Conservation (phyloP, 768 basidiomycete species). For the Neoboletus magnificus region DNA sequence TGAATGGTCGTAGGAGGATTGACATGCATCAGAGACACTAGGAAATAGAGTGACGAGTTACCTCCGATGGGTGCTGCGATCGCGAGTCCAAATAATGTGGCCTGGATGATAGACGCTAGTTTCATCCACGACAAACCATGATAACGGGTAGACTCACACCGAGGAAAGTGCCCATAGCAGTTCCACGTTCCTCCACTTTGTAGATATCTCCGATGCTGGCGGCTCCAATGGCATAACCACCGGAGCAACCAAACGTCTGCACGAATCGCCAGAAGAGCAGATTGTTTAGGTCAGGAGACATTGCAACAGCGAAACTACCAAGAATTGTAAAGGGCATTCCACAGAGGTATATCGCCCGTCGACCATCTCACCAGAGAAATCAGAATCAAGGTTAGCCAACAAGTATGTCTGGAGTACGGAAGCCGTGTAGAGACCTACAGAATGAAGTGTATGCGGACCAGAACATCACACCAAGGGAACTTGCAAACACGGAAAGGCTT, state of each 20-base stretch:
- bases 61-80: constrained; percentile 61
- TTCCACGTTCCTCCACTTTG: constrained; percentile 56
- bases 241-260: constrained; percentile 63
- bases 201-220: constrained; percentile 69
- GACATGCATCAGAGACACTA: background rate
- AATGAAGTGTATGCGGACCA: constrained; percentile 53
- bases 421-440: constrained; percentile 34
- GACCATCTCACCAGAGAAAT: constrained; percentile 49
- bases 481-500: constrained; percentile 47
- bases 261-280: constrained; percentile 62
- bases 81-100: constrained; percentile 55
- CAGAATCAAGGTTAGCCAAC: background rate
- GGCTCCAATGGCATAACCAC: constrained; percentile 52
- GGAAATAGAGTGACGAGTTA: constrained; percentile 1
- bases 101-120: constrained; percentile 23
- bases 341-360: constrained; percentile 55
- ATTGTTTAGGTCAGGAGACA: constrained; percentile 37
- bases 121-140: background rate
- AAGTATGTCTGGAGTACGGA: background rate
- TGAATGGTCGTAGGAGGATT: constrained; percentile 12
- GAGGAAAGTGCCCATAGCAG: constrained; percentile 58
- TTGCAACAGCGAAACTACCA: constrained; percentile 58
- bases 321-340: constrained; percentile 57
- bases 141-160: constrained; percentile 34
- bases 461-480: constrained; percentile 44